Evolutionary conservation across 768 basidiomycete species (phyloP), one percentile per base, ranked within the genome.

Genomic region (Erythrobasidium yunnanense): DNA sequence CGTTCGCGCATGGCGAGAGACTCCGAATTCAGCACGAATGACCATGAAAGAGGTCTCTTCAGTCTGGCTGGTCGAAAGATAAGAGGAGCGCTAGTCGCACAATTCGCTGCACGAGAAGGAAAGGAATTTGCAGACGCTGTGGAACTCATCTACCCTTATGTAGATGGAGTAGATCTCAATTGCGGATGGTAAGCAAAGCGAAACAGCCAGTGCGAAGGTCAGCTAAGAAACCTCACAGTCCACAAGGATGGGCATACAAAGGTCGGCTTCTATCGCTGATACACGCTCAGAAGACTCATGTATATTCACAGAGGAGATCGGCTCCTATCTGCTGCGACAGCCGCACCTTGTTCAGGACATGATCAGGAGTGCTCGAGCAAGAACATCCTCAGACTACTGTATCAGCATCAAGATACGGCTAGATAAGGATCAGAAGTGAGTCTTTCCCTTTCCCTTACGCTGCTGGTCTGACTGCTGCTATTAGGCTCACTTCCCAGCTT

Each of bases 151-250:
- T 66, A 71, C 20, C 77, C 77, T 0, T 79, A 77, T 49, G 78
- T 80, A 1, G 80, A 81, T 70, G 80, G 78, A 1, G 73, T 81
- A 22, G 80, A 81, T 68, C 66, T 81, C 27, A 81, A 81, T 63
- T 80, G 79, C 58, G 60, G 60, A 29, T 63, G 78, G 77, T 72
- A 33, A 35, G 70, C 38, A 42, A 13, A n/a, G 34, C 22, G 13
- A 23, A 63, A 68, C 42, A n/a, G 32, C 8, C 20, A 3, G 4
- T 34, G 11, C 55, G n/a, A n/a, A n/a, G 18, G 30, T 33, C 18
- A 3, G 17, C 42, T 50, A 5, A 57, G n/a, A 11, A 6, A 25
- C 34, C 27, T 42, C 18, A 15, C 46, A 63, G 60, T 52, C 60
- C 60, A 25, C 60, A 63, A 25, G 8, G 22, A 32, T 63, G 60